phyloP scores from a whole-genome alignment of 75 land plant species.

The Cryptomeria japonica region DNA sequence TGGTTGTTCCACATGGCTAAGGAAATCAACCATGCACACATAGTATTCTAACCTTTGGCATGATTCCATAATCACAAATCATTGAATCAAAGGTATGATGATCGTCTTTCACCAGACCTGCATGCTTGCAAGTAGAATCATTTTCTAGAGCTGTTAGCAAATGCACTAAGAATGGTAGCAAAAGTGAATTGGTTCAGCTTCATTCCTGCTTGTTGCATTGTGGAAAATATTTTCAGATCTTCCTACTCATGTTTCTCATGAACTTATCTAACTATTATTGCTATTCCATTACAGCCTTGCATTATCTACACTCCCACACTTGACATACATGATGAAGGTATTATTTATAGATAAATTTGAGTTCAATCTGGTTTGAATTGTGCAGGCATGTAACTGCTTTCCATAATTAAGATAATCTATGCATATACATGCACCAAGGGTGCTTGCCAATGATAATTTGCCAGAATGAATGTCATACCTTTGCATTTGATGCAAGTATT shows the following conservation, averaged over 20 bases:
- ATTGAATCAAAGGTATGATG: constrained; percentile 6
- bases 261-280: constrained; percentile 16
- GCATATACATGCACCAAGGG: constrained; percentile 27
- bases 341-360: constrained; percentile 16
- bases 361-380: constrained; percentile 4
- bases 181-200: constrained; percentile 12
- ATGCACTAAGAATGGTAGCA: constrained; percentile 18
- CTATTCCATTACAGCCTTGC: not conserved
- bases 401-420: constrained; percentile 15
- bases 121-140: constrained; percentile 21
- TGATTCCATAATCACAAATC: not conserved
- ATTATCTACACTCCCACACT: constrained; percentile 25
- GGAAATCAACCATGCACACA: constrained; percentile 13
- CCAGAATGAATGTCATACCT: not conserved
- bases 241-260: constrained; percentile 14
- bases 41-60: constrained; percentile 16
- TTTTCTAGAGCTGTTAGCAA: constrained; percentile 16
- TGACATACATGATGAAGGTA: constrained; percentile 35
- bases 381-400: constrained; percentile 20
- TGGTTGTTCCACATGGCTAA: constrained; percentile 16
- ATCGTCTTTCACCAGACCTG: constrained; percentile 19
- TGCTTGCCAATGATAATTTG: constrained; percentile 14
- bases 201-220: constrained; percentile 15
- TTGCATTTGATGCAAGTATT: constrained; percentile 23
- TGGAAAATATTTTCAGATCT: constrained; percentile 16